These are phyloP conservation scores for Berberis thunbergii DNA, from an alignment of 164 flowering plant species.

Conservation along the genomic window DNA sequence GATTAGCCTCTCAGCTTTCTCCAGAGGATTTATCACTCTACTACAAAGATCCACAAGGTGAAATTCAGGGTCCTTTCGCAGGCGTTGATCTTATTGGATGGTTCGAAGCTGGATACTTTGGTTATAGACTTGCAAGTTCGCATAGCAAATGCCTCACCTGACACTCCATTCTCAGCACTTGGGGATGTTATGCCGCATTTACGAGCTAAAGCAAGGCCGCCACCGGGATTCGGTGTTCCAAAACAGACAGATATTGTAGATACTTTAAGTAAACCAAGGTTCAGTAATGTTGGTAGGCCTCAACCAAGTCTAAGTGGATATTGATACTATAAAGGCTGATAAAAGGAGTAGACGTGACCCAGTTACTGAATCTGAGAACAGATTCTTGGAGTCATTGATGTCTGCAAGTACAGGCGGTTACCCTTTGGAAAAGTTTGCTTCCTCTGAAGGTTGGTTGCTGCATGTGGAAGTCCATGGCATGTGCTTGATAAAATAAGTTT, in stretches of 20 bases:
- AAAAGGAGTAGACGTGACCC: conserved; percentile 40
- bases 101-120: conserved; percentile 95
- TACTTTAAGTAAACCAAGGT: conserved; percentile 22
- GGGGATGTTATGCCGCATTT: conserved; percentile 99
- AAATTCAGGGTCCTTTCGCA: conserved; percentile 84
- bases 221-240: conserved; percentile 72
- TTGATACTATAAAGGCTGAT: conserved; percentile 40
- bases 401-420: conserved; percentile 37
- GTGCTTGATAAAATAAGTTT: no score
- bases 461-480: conserved; percentile 5
- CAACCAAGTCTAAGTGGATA: conserved; percentile 34
- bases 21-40: conserved; percentile 66
- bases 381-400: conserved; percentile 89
- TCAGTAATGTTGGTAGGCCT: conserved; percentile 29
- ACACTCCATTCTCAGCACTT: conserved; percentile 61
- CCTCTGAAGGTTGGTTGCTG: conserved; percentile 47
- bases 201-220: conserved; percentile 75
- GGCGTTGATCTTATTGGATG: conserved; percentile 86
- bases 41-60: conserved; percentile 91
- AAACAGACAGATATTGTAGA: conserved; percentile 52
- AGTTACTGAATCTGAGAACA: conserved; percentile 65
- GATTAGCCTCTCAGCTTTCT: conserved; percentile 28
- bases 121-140: conserved; percentile 83
- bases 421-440: conserved; percentile 36
- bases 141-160: conserved; percentile 45